Percentiles rank a stretch among this genome's conserved stretches.
Evolutionary conservation across 1,284 basidiomycete genomes (phyloP).

Genomic region (Polyporus tsugae): DNA sequence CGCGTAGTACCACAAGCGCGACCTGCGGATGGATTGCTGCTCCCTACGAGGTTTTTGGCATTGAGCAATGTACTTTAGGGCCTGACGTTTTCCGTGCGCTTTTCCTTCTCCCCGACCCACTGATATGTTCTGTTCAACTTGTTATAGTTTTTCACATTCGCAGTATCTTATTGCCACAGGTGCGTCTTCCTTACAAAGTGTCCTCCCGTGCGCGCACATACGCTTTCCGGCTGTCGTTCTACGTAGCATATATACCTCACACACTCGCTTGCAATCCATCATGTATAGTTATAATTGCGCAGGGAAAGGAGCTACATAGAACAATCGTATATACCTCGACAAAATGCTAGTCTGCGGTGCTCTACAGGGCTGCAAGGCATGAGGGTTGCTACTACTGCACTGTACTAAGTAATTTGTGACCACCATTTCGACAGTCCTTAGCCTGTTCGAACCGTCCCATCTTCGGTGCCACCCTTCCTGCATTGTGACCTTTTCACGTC

Average conservation of each 20-base stretch:
- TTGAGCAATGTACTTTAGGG: slow-evolving; percentile 18
- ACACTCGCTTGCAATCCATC: slow-evolving; percentile 15
- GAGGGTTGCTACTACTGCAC: background rate
- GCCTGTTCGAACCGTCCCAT: background rate
- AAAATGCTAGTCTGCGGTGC: background rate
- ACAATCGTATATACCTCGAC: background rate
- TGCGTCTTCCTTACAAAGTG: slow-evolving; percentile 7
- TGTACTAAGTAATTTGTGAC: background rate
- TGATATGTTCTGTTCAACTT: background rate
- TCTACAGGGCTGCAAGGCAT: background rate
- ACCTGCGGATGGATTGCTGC: slow-evolving; percentile 6
- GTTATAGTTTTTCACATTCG: slow-evolving; percentile 11
- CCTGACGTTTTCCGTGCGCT: background rate
- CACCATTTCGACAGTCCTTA: background rate
- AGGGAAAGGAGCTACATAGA: slow-evolving; percentile 6
- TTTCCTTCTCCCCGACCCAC: background rate
- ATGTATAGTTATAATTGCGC: background rate
- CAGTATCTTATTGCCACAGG: slow-evolving; percentile 21
- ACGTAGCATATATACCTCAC: slow-evolving; percentile 14
- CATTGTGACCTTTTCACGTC: background rate
- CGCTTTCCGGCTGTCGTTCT: slow-evolving; percentile 3
- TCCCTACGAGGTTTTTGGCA: slow-evolving; percentile 6
- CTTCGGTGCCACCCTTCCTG: background rate
- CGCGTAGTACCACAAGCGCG: background rate
- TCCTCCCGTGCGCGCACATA: slow-evolving; percentile 2